Conservation (phyloP, 78 protist genomes). For the slime mould (Dictyostelium discoideum) region dicty_2.7 NC_007088.5:3265501-3266000, state of each 20-base stretch:
- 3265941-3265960: slow-evolving; percentile 86
- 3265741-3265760: slow-evolving; percentile 56
- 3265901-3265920: slow-evolving; percentile 52
- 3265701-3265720: slow-evolving; percentile 48
- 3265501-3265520: slow-evolving; percentile 90
- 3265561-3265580: slow-evolving; percentile 10
- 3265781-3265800: not conserved
- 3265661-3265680: not conserved
- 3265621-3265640: slow-evolving; percentile 74
- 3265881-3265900: slow-evolving; percentile 27
- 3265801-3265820: not conserved
- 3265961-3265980: slow-evolving; percentile 43
- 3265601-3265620: slow-evolving; percentile 29
- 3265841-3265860: slow-evolving; percentile 61
- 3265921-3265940: slow-evolving; percentile 92
- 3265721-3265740: not conserved
- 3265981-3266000: slow-evolving; percentile 40
- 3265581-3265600: not conserved
- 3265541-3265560: not conserved
- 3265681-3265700: slow-evolving; percentile 73
- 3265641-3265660: slow-evolving; percentile 42
- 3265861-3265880: slow-evolving; percentile 75
- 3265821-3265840: not conserved
- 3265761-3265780: slow-evolving; percentile 71
- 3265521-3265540: slow-evolving; percentile 73